phyloP scores from a whole-genome alignment of 495 filamentous ascomycete genomes.

The Penicillium waksmanii region DNA sequence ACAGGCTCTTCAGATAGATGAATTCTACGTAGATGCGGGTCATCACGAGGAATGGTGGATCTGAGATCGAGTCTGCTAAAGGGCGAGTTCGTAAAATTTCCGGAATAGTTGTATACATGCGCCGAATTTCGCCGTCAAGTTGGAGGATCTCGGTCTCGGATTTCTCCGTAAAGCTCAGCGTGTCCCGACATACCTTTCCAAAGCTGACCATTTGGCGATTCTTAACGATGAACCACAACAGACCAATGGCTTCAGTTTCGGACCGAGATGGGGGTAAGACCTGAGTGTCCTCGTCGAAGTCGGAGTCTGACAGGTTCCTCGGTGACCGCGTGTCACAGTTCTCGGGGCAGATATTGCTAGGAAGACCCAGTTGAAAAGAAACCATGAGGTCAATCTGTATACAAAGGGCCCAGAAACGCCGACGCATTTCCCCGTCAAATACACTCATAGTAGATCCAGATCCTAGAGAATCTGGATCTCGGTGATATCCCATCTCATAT shows the following conservation, averaged over 20 bases:
- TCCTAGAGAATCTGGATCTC: conserved; percentile 21
- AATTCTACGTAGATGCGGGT: conserved; percentile 24
- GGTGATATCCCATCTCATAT: conserved; percentile 30
- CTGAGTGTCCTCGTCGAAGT: conserved; percentile 31
- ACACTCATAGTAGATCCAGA: conserved; percentile 1
- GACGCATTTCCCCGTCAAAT: conserved; percentile 33
- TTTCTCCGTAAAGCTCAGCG: conserved; percentile 28
- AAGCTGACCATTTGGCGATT: conserved; percentile 34
- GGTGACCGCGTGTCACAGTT: conserved; percentile 35
- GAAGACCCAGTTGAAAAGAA: conserved; percentile 36
- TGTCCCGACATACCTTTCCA: conserved; percentile 32
- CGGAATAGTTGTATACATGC: conserved; percentile 29
- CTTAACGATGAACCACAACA: conserved; percentile 37
- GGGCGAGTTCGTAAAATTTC: conserved; percentile 26
- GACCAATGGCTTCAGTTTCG: conserved; percentile 27
- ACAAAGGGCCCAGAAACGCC: conserved; percentile 26
- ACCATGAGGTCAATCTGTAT: conserved; percentile 31
- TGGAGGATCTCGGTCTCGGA: conserved; percentile 36
- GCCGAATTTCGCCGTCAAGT: conserved; percentile 34
- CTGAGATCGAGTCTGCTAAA: conserved; percentile 36
- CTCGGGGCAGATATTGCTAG: conserved; percentile 26
- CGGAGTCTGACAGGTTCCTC: conserved; percentile 30
- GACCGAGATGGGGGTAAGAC: conserved; percentile 26
- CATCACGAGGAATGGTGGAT: conserved; percentile 41
- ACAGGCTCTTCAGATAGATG: conserved; percentile 40